Conservation (phyloP, 441 rosid species). For the Erodium moschatum region DNA sequence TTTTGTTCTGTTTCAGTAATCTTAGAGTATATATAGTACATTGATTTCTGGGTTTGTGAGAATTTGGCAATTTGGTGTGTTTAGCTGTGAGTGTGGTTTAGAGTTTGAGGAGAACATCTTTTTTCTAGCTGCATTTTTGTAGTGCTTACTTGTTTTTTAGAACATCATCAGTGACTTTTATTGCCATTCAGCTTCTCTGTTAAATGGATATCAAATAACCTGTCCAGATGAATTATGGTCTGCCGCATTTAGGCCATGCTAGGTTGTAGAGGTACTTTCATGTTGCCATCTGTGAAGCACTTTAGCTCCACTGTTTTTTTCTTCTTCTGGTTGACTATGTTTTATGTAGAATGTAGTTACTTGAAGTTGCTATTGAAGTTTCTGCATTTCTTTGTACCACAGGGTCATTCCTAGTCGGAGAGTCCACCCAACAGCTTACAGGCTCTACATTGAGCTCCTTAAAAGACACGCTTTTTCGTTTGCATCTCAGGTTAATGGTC, state of each 20-base stretch:
- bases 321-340: neutral
- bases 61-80: neutral
- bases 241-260: neutral
- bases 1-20: neutral
- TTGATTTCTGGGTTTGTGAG: neutral
- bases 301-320: neutral
- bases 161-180: neutral
- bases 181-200: neutral
- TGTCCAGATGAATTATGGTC: neutral
- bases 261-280: neutral
- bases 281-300: too few species aligned
- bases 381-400: slow-evolving; percentile 17
- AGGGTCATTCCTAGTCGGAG: slow-evolving; percentile 48
- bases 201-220: neutral
- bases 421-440: slow-evolving; percentile 46
- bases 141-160: neutral
- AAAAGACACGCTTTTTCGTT: slow-evolving; percentile 42
- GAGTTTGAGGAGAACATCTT: neutral
- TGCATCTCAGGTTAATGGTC: slow-evolving; percentile 36
- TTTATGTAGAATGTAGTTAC: neutral
- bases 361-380: slow-evolving; percentile 1
- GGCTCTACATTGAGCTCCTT: slow-evolving; percentile 60
- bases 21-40: neutral
- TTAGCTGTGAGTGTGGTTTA: neutral
- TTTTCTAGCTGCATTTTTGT: neutral